Evolutionary conservation across 2,329 filamentous ascomycete species (phyloP), one percentile per base, ranked within the genome.

Genomic region (Colletotrichum sansevieriae): DNA sequence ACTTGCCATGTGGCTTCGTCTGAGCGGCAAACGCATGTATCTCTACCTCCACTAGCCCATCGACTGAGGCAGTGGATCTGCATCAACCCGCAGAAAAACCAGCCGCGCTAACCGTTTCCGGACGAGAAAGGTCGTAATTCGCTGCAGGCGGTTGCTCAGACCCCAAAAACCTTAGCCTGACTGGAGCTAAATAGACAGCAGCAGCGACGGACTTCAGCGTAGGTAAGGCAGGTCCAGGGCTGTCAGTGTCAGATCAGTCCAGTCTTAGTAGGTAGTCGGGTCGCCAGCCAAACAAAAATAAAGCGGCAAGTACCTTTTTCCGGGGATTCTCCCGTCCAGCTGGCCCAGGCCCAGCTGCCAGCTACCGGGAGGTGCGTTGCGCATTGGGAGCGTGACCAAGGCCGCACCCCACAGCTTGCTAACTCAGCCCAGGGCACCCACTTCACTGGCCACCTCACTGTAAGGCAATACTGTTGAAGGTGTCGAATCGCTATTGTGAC

Each of bases 91-190:
- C 56, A 39, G 35, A 18, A 41, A 3, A 35, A 35, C 49, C 25
- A 25, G 20, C 12, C 1, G 22, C 63, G 46, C 64, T 68, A 70
- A n/a, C 67, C 39, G 1, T 2, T 52, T 58, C 35, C 64, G 57
- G 57, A 22, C 3, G 11, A 10, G 15, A 29, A 57, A 57, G 57
- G 25, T 57, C 44, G 67, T 59, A 57, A 70, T 70, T 70, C 67
- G 67, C 67, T 70, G 67, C 67, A 68, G 67, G 35, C 67, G 67
- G 63, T 70, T 29, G 57, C 52, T 63, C 64, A 54, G 66, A 18
- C 63, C 56, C 47, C 33, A 62, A 52, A 69, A 62, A 64, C 60
- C 60, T 54, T 37, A 55, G 54, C 52, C 59, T 63, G 64, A 41
- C 52, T 64, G 65, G 52, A 64, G 35, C n/a, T n/a, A 39, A 60